phyloP scores from a whole-genome alignment of 176 grass and related monocot species.

The Zoysia pacifica region DNA sequence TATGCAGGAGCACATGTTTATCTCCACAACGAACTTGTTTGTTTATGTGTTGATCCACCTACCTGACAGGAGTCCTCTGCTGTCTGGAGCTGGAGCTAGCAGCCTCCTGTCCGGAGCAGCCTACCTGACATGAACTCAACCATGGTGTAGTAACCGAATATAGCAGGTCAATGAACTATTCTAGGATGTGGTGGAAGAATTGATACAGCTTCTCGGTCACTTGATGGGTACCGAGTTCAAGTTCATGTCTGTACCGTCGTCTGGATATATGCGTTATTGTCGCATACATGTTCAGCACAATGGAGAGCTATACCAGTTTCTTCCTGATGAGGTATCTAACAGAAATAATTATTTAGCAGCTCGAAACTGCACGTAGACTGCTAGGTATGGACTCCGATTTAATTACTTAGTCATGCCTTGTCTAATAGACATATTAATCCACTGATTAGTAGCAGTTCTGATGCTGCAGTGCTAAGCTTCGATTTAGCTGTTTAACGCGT shows the following conservation, averaged over 20 bases:
- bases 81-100: neutral
- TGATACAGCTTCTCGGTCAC: constrained; percentile 23
- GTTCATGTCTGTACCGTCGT: constrained; percentile 40
- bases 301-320: neutral
- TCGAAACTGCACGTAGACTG: neutral
- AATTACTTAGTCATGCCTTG: constrained; percentile 15
- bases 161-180: constrained; percentile 39
- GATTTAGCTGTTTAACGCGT: constrained; percentile 5
- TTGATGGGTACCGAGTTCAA: constrained; percentile 27
- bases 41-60: constrained; percentile 16
- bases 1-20: constrained; percentile 29
- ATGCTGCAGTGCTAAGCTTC: constrained; percentile 19
- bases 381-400: constrained; percentile 41
- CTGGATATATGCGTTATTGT: constrained; percentile 4
- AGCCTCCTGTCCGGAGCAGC: no score
- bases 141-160: constrained; percentile 15
- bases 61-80: constrained; percentile 22
- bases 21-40: constrained; percentile 15
- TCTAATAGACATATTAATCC: neutral
- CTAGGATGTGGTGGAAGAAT: constrained; percentile 21
- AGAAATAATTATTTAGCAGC: constrained; percentile 14
- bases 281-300: constrained; percentile 31
- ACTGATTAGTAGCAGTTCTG: constrained; percentile 7
- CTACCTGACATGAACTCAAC: neutral
- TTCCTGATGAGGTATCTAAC: constrained; percentile 24